These are phyloP conservation scores for Aurantiochytrium sp. DNA, from an alignment of 108 stramenopile species.

Conservation along the genomic window DNA sequence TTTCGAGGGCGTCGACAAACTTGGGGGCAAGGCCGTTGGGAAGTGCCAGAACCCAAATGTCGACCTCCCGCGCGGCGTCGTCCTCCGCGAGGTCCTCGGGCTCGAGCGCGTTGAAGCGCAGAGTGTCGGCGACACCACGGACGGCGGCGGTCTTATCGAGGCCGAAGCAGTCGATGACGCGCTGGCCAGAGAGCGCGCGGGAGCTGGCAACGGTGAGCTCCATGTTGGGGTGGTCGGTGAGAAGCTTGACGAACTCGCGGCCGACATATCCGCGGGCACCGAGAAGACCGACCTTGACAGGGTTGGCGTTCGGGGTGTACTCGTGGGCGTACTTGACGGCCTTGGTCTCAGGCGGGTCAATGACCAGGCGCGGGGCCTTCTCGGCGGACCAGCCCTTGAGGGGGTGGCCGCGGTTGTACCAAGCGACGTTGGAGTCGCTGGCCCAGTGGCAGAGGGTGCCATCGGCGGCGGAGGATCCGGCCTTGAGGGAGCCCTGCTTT, in stretches of 20 bases:
- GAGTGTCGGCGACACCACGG: neutral
- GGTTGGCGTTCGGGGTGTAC: neutral
- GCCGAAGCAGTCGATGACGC: neutral
- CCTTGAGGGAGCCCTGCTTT: neutral
- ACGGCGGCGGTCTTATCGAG: neutral
- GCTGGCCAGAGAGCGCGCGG: neutral
- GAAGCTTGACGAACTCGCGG: neutral
- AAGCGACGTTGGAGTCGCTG: neutral
- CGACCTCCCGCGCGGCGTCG: neutral
- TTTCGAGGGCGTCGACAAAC: neutral
- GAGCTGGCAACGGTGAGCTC: neutral
- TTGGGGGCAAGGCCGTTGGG: conserved; percentile 3
- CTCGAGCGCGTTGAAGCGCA: neutral
- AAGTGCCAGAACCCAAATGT: conserved; percentile 1
- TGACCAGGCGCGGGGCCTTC: neutral
- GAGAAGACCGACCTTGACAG: neutral
- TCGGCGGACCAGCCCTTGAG: neutral
- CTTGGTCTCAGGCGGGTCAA: neutral
- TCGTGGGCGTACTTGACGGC: neutral
- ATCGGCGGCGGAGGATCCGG: neutral
- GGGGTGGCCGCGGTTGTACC: neutral
- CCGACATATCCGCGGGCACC: conserved; percentile 13
- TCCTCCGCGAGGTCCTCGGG: conserved; percentile 9
- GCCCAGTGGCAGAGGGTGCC: conserved; percentile 8
- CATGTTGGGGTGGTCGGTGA: neutral